Base-by-base conservation (phyloP, 306 rosid species). In the Begonia peltatifolia region DNA sequence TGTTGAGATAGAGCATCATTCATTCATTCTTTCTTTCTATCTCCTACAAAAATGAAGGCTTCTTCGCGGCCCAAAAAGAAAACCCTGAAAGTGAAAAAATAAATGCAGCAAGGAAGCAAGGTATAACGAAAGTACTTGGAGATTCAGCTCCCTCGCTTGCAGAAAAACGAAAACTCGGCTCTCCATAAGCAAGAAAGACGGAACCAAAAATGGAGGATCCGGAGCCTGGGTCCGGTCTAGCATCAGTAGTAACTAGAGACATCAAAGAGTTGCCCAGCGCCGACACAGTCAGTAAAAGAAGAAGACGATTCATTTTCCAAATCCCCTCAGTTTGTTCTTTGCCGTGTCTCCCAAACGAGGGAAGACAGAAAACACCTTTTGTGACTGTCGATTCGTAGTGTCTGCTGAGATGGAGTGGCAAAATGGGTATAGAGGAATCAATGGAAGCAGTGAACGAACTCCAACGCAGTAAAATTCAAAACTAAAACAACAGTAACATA, bases 91-190 rank as follows among this genome's bases (percentile, higher is more conserved):
- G 35, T 3, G 6, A 25, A 25, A 25, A 1, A 16, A 52, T 52
- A 60, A 35, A 17, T 48, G 9, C 35, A 11, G 17, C 14, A 38
- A 20, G 30, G 35, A 15, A 14, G 46, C 6, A 52, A 49, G 25
- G 46, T 22, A 50, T 16, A 15, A 14, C 43, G 41, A 43, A 63
- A 63, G 53, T 75, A 87, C 95, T 92, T 67, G 93, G 83, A 67
- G 96, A 25, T 25, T 25, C 35, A 1, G 86, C 84, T 68, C 83
- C 77, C 66, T 73, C 71, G 63, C 63, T 68, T 41, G 72, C 46
- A 53, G 69, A 60, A 70, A 3, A 62, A 63, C 57, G 68, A 83
- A 66, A 77, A 42, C 55, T 51, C 59, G 71, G 71, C 54, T 56
- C 69, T 12, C 48, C 30, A 56, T 48, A 42, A 43, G 54, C 42